Evolutionary conservation across 2,329 filamentous ascomycete species (phyloP).

Genomic region (Cordyceps cateniannulata): DNA sequence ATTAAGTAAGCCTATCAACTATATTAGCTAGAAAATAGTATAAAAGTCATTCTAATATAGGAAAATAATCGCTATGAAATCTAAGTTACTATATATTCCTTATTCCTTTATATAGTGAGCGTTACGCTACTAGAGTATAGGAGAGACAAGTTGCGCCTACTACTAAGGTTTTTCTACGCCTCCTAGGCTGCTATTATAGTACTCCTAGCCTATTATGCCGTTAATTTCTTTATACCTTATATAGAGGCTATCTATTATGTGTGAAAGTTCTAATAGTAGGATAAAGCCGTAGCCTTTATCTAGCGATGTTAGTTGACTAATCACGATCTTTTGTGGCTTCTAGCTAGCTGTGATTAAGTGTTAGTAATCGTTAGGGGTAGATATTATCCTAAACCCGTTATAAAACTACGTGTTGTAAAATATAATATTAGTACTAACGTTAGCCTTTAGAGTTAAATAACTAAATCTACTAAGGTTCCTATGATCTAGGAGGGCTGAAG

Average conservation of each 20-base stretch:
- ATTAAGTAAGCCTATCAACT: no score
- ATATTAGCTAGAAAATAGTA: no score
- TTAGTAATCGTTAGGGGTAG: conserved; percentile 34
- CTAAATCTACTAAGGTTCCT: conserved; percentile 71
- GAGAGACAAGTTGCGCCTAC: conserved; percentile 53
- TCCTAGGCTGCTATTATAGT: conserved; percentile 67
- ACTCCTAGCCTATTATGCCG: conserved; percentile 88
- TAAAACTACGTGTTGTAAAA: conserved; percentile 92
- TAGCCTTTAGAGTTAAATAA: conserved; percentile 63
- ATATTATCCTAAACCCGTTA: conserved; percentile 66
- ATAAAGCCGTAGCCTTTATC: conserved; percentile 52
- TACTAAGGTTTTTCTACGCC: conserved; percentile 57
- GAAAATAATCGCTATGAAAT: background rate
- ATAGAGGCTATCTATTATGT: conserved; percentile 32
- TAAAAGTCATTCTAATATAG: no score
- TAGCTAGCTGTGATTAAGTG: conserved; percentile 54
- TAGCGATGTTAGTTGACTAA: conserved; percentile 71
- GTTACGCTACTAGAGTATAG: background rate
- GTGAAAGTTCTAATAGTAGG: conserved; percentile 35
- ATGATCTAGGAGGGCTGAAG: conserved; percentile 53
- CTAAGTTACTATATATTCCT: background rate
- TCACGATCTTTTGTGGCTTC: conserved; percentile 62
- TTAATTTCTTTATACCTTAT: conserved; percentile 60
- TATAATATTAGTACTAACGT: conserved; percentile 54
- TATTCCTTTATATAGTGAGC: background rate